Percentiles rank a stretch among this genome's conserved stretches.
Evolutionary conservation across 2,329 filamentous ascomycete species (phyloP).

Genomic region (Botrytis deweyae): DNA sequence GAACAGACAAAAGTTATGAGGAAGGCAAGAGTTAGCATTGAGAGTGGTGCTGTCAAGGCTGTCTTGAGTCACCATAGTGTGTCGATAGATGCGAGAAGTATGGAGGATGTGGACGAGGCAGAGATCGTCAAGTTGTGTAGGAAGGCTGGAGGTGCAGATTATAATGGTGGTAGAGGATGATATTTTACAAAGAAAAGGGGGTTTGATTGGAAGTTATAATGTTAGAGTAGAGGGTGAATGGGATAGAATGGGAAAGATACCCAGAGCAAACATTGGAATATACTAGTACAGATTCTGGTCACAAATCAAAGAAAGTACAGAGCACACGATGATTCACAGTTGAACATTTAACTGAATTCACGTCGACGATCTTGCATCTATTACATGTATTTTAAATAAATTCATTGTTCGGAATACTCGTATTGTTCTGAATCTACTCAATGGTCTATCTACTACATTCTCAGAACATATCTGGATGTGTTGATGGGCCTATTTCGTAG

Average conservation of each 20-base stretch:
- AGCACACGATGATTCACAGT: background rate
- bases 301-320: background rate
- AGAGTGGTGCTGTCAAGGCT: slow-evolving; percentile 64
- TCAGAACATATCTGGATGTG: slow-evolving; percentile 32
- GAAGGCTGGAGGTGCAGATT: slow-evolving; percentile 68
- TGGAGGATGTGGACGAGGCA: slow-evolving; percentile 58
- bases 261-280: slow-evolving; percentile 7
- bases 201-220: slow-evolving; percentile 13
- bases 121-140: slow-evolving; percentile 61
- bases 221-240: background rate
- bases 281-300: background rate
- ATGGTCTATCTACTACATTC: slow-evolving; percentile 34
- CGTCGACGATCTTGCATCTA: slow-evolving; percentile 3
- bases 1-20: slow-evolving; percentile 65
- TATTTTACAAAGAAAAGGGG: background rate
- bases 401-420: slow-evolving; percentile 19
- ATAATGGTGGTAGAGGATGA: slow-evolving; percentile 60
- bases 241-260: slow-evolving; percentile 9
- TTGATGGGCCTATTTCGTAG: slow-evolving; percentile 28
- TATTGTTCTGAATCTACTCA: slow-evolving; percentile 21
- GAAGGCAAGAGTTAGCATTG: slow-evolving; percentile 66
- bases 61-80: slow-evolving; percentile 65
- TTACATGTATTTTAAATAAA: background rate
- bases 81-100: slow-evolving; percentile 61
- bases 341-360: background rate